phyloP scores from a whole-genome alignment of 169 alveolate species.

The Plasmodium gaboni region DNA sequence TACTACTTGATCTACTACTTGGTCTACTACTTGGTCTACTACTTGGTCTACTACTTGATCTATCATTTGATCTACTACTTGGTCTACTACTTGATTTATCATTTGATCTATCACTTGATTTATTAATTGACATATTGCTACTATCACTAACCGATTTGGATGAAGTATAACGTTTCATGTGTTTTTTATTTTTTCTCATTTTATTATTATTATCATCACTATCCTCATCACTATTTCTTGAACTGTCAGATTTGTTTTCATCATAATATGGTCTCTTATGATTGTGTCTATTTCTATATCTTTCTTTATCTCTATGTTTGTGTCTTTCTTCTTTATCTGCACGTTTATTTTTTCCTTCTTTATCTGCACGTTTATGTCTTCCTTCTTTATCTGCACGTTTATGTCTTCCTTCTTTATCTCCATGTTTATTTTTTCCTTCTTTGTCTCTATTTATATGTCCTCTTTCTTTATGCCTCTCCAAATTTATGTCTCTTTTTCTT shows the following conservation, averaged over 20 bases:
- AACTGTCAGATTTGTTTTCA: slow-evolving; percentile 6
- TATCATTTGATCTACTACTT: too few relatives aligned
- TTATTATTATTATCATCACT: background rate
- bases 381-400: background rate
- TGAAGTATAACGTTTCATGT: slow-evolving; percentile 1
- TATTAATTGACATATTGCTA: slow-evolving; percentile 1
- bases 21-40: too few relatives aligned
- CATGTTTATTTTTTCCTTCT: background rate
- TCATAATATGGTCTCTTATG: slow-evolving; percentile 5
- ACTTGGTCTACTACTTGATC: too few relatives aligned
- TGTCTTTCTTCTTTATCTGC: background rate
- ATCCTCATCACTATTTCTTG: slow-evolving; percentile 11
- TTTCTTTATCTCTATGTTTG: background rate
- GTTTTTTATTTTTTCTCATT: slow-evolving; percentile 1
- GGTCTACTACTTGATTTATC: too few relatives aligned
- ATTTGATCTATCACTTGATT: too few relatives aligned
- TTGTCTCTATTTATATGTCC: background rate
- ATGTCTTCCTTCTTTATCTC: slow-evolving; percentile 5
- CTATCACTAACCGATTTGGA: slow-evolving; percentile 10
- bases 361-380: background rate
- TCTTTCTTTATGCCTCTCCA: slow-evolving; percentile 2
- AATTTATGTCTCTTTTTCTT: background rate
- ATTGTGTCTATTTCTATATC: background rate
- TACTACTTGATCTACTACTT: too few relatives aligned
- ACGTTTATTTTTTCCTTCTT: background rate